Evolutionary conservation across 306 rosid species (phyloP).

Genomic region (Cicer cuneatum): DNA sequence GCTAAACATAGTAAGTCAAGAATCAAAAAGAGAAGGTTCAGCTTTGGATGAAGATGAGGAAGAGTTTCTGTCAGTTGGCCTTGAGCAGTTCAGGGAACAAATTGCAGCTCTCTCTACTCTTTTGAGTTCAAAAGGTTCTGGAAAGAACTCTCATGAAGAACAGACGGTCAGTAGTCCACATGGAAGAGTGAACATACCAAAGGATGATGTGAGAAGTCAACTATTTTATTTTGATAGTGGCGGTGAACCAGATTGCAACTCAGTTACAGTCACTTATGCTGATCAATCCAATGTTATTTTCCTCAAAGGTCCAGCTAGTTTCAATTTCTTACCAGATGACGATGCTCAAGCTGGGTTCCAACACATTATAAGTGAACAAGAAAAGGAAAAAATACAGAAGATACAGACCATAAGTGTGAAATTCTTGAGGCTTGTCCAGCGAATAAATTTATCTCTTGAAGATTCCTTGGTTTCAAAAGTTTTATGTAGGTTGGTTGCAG

Average conservation of each 20-base stretch:
- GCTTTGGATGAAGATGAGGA: conserved; percentile 43
- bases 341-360: conserved; percentile 40
- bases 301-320: conserved; percentile 36
- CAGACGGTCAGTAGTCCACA: conserved; percentile 19
- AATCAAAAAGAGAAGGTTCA: conserved; percentile 35
- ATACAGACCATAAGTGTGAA: conserved; percentile 48
- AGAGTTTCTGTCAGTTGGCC: conserved; percentile 37
- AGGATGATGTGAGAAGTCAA: conserved; percentile 38
- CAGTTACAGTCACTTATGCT: conserved; percentile 34
- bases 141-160: conserved; percentile 41
- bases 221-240: conserved; percentile 21
- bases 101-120: conserved; percentile 50
- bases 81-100: conserved; percentile 54
- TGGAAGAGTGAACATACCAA: conserved; percentile 35
- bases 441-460: conserved; percentile 50
- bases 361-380: conserved; percentile 44
- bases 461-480: conserved; percentile 56
- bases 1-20: conserved; percentile 27
- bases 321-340: conserved; percentile 40
- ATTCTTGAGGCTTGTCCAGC: conserved; percentile 58
- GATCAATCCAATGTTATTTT: conserved; percentile 44
- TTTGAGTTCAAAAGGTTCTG: conserved; percentile 43
- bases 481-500: conserved; percentile 53
- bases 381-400: conserved; percentile 50
- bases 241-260: conserved; percentile 43